Percentiles rank a stretch among this genome's conserved stretches.
Evolutionary conservation across 805 yeast genomes (phyloP).

Genomic region (Hanseniaspora guilliermondii): DNA sequence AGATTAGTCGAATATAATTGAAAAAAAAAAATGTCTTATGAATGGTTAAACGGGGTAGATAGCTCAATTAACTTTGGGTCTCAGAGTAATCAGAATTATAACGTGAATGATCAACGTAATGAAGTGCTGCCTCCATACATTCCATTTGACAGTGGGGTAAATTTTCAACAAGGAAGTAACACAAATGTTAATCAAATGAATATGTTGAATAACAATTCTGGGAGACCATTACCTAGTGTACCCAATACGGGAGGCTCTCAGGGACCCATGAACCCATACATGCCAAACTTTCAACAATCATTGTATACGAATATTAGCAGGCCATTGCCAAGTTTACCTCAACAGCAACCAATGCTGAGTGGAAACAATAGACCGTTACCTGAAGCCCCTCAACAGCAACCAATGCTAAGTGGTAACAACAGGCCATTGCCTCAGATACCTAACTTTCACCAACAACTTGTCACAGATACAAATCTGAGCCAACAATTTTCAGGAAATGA

Average conservation of each 20-base stretch:
- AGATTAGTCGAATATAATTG: too few species aligned
- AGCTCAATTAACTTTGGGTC: conserved; percentile 10
- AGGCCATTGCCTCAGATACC: neutral
- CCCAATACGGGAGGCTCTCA: neutral
- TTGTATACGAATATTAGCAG: neutral
- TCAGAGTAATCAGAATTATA: neutral
- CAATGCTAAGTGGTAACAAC: neutral
- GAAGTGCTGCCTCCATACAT: neutral
- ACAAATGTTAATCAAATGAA: neutral
- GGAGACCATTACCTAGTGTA: neutral
- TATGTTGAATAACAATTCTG: neutral
- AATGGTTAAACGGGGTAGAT: conserved; percentile 12
- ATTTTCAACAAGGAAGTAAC: neutral
- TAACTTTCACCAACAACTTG: neutral
- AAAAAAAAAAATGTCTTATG: conserved; percentile 3
- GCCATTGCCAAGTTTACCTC: neutral
- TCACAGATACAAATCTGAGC: neutral
- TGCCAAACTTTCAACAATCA: neutral
- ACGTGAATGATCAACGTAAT: neutral
- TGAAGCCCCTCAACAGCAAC: neutral
- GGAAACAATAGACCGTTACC: neutral
- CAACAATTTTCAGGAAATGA: conserved; percentile 1
- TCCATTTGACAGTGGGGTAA: too few species aligned
- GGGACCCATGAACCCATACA: neutral
- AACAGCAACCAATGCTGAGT: neutral